phyloP scores from a whole-genome alignment of 345 rosid genomes.

The Erucastrum elatum region DNA sequence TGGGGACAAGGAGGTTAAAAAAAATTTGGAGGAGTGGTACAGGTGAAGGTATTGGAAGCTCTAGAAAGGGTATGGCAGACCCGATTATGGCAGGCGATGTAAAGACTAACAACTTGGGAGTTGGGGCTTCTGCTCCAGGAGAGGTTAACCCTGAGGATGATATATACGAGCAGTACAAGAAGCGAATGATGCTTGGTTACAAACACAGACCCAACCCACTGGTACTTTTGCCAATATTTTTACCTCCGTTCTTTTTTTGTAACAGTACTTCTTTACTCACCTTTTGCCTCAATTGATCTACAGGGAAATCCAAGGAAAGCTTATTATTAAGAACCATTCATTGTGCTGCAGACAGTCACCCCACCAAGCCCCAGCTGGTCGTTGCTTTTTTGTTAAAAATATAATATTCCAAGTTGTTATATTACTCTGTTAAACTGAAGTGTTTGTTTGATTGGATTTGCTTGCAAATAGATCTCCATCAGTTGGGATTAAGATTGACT shows the following conservation, averaged over 20 bases:
- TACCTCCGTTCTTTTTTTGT: neutral
- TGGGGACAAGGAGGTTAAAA: conserved; percentile 36
- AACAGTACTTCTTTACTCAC: neutral
- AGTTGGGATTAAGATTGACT: neutral
- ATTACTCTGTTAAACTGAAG: conserved; percentile 13
- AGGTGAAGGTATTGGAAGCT: conserved; percentile 99
- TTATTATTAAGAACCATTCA: conserved; percentile 31
- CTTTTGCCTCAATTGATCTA: neutral
- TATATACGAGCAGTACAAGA: conserved; percentile 97
- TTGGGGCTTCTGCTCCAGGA: conserved; percentile 92
- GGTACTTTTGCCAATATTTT: conserved; percentile 44
- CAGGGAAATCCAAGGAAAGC: conserved; percentile 47
- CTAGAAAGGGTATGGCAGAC: conserved; percentile 84
- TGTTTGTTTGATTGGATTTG: conserved; percentile 30
- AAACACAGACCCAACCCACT: conserved; percentile 92
- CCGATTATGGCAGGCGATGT: conserved; percentile 89
- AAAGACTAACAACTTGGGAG: conserved; percentile 87
- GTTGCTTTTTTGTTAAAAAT: conserved; percentile 15
- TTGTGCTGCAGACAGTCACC: neutral
- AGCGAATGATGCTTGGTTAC: conserved; percentile 99
- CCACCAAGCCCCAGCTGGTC: conserved; percentile 5
- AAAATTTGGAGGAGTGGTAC: conserved; percentile 42
- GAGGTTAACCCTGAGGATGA: conserved; percentile 92
- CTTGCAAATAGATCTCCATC: conserved; percentile 1
- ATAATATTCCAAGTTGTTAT: conserved; percentile 8